phyloP scores from a whole-genome alignment of 352 stramenopile genomes.

The Phytophthora sansomeana region DNA sequence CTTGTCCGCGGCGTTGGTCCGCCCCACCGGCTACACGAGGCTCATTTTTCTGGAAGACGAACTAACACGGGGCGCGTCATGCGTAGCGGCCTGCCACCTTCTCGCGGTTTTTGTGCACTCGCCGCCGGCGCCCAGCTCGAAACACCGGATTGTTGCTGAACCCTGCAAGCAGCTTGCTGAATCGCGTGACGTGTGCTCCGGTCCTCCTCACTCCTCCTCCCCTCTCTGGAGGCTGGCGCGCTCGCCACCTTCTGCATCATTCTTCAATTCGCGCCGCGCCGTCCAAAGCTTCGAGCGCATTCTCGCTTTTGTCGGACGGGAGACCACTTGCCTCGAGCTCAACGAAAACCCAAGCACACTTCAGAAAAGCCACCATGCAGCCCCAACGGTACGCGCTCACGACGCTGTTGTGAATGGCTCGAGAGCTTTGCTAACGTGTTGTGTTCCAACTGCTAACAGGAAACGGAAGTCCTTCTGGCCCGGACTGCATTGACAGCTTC shows the following conservation, averaged over 20 bases:
- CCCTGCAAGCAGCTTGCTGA: constrained; percentile 30
- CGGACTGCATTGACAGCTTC: constrained; percentile 33
- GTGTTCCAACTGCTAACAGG: constrained; percentile 10
- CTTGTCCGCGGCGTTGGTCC: constrained; percentile 18
- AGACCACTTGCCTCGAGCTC: constrained; percentile 11
- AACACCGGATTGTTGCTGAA: constrained; percentile 55
- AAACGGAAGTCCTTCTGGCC: constrained; percentile 35
- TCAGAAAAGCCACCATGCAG: constrained; percentile 34
- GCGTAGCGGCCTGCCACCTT: constrained; percentile 6
- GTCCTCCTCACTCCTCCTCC: constrained; percentile 19
- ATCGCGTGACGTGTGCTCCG: constrained; percentile 36
- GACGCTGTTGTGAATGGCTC: neutral
- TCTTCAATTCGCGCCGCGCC: constrained; percentile 31
- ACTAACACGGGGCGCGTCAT: constrained; percentile 17
- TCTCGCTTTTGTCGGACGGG: constrained; percentile 22
- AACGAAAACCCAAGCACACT: constrained; percentile 1
- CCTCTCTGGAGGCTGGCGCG: constrained; percentile 34
- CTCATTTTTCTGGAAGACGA: constrained; percentile 42
- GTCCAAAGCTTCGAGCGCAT: constrained; percentile 22
- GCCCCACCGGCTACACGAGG: constrained; percentile 22
- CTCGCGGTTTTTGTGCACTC: constrained; percentile 41
- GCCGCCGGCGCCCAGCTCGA: constrained; percentile 19
- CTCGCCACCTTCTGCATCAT: constrained; percentile 33
- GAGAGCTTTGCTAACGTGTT: constrained; percentile 12
- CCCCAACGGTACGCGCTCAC: constrained; percentile 35